Percentiles rank a stretch among this genome's conserved stretches.
phyloP scores from a whole-genome alignment of 768 basidiomycete genomes.

The Psilocybe cubensis region DNA sequence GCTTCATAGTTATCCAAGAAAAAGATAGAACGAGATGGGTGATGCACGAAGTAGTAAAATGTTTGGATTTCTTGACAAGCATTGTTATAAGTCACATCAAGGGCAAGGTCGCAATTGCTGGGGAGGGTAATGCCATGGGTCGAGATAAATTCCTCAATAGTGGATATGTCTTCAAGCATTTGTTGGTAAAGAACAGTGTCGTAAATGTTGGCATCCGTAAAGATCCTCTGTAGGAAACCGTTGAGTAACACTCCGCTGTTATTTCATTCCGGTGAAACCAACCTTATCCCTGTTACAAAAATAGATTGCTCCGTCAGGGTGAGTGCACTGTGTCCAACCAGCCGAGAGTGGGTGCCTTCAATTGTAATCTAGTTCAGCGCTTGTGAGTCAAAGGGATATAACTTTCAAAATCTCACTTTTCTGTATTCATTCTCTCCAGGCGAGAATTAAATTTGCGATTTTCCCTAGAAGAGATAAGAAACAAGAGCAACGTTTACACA shows the following conservation, averaged over 20 bases:
- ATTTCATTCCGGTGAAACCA: background rate
- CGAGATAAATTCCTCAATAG: constrained; percentile 33
- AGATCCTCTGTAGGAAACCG: constrained; percentile 39
- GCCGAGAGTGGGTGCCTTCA: constrained; percentile 6
- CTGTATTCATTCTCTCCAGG: background rate
- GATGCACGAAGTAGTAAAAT: constrained; percentile 42
- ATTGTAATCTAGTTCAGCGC: background rate
- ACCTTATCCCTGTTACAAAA: constrained; percentile 18
- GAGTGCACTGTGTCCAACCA: constrained; percentile 13
- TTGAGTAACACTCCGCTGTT: background rate
- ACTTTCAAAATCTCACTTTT: background rate
- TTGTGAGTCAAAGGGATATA: background rate
- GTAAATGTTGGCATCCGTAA: constrained; percentile 57
- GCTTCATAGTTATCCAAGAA: constrained; percentile 50
- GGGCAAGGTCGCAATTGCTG: constrained; percentile 43
- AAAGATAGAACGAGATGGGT: constrained; percentile 47
- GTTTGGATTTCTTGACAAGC: constrained; percentile 24
- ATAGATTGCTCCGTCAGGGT: constrained; percentile 23
- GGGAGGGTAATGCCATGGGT: constrained; percentile 32
- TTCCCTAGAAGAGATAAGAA: background rate
- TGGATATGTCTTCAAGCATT: constrained; percentile 37
- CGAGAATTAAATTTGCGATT: background rate
- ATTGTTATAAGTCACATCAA: constrained; percentile 38
- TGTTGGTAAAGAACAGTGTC: constrained; percentile 33
- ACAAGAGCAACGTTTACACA: background rate